A percentile compares a stretch with the other conserved stretches of the same genome.
phyloP scores from a whole-genome alignment of 2,329 filamentous ascomycete species.

The Orbilia quercus region DNA sequence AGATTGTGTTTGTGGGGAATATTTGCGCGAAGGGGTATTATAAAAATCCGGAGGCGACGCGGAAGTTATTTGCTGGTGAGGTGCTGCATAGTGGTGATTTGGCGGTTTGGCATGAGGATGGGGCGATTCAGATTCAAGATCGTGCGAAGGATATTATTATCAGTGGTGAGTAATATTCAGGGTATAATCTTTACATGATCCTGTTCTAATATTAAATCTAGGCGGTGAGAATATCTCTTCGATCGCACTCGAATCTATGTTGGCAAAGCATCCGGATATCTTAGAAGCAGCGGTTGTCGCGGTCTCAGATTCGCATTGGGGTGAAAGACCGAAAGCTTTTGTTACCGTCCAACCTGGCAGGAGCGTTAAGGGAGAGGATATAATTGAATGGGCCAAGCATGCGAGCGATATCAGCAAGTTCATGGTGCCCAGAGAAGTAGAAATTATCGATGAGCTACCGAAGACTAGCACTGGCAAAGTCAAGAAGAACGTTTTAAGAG shows the following conservation, averaged over 20 bases:
- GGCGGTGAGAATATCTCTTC: slow-evolving; percentile 98
- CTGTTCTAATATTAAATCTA: slow-evolving; percentile 61
- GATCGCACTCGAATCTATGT: slow-evolving; percentile 88
- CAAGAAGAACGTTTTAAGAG: slow-evolving; percentile 89
- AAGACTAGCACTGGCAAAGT: slow-evolving; percentile 98
- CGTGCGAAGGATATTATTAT: slow-evolving; percentile 98
- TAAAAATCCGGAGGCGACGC: slow-evolving; percentile 86
- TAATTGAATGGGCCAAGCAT: slow-evolving; percentile 87
- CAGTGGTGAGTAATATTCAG: slow-evolving; percentile 71
- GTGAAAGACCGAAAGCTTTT: slow-evolving; percentile 94
- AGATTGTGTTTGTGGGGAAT: slow-evolving; percentile 81
- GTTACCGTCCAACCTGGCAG: slow-evolving; percentile 81
- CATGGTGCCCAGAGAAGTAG: slow-evolving; percentile 80
- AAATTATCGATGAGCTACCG: slow-evolving; percentile 85
- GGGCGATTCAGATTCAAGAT: slow-evolving; percentile 90
- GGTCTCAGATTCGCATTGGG: slow-evolving; percentile 89
- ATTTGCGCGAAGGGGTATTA: slow-evolving; percentile 93
- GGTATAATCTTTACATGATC: background rate
- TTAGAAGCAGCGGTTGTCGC: slow-evolving; percentile 92
- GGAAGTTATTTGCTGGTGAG: slow-evolving; percentile 86
- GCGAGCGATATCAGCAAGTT: slow-evolving; percentile 86
- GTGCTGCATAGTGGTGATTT: slow-evolving; percentile 90
- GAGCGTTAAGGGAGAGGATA: slow-evolving; percentile 71
- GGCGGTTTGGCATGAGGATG: slow-evolving; percentile 91
- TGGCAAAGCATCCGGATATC: slow-evolving; percentile 86